Base-by-base conservation (phyloP, 225 moss, liverwort and hornwort species). In the Anthoceros angustus region DNA sequence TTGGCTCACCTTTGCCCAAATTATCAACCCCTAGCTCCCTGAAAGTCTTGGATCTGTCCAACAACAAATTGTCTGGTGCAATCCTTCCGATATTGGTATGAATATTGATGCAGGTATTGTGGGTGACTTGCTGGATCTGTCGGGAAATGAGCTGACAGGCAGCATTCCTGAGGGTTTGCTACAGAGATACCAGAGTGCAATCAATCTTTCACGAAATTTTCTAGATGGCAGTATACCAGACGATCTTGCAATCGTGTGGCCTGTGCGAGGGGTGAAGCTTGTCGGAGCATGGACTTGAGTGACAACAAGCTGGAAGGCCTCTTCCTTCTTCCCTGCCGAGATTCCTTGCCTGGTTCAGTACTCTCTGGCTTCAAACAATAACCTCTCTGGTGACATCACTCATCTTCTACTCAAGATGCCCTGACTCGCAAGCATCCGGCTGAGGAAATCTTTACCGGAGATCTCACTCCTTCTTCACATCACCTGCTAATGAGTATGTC, bases 271-370 rank as follows among this genome's bases (percentile, higher is more conserved):
- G 45, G 3, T 49, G n/a, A 49, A 15, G 67, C 49, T 40, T 41
- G 9, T 7, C 43, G 8, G 8, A 8, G 43, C n/a, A n/a, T 69
- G n/a, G 69, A 69, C 62, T 43, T 69, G 32, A 69, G 69, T 42
- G 7, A 18, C 24, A 67, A 67, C 49, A 42, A 46, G 39, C 67
- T 67, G 14, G 24, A 18, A 10, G 67, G 67, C 45, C 45, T 7
- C 10, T 67, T 25, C 67, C 67, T 43, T 43, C 67, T 10, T 23
- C 9, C 43, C 48, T 49, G 24, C n/a, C 39, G 15, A 24, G 39
- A 63, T 4, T 16, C 25, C 25, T 38, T 10, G 42, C 0, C 8
- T 6, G 10, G 41, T 18, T 0, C 3, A 3, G 41, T 43, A 8
- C 8, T 12, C 23, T 69, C 8, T 25, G 3, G 6, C 69, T 69